Conservation (phyloP, 1,284 basidiomycete genomes). For the Stereum hirsutum region DNA sequence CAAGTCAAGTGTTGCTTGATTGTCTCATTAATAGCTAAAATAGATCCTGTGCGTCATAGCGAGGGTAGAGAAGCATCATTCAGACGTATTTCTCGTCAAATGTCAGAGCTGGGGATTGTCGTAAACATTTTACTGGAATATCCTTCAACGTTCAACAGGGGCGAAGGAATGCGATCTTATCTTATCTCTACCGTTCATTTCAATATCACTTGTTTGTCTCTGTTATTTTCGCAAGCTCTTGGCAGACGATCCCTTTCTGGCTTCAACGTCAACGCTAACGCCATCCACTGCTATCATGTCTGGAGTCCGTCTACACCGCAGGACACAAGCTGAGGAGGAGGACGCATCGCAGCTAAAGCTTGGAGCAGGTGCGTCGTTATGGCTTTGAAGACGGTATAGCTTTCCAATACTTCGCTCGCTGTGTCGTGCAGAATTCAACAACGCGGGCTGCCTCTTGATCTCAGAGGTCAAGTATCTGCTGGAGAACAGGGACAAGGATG, state of each 20-base stretch:
- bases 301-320: constrained; percentile 37
- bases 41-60: too few relatives aligned
- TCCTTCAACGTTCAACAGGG: too few relatives aligned
- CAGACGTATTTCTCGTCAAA: too few relatives aligned
- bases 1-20: too few relatives aligned
- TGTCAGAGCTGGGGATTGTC: too few relatives aligned
- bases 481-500: constrained; percentile 78
- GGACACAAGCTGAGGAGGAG: constrained; percentile 53
- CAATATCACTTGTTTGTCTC: not conserved
- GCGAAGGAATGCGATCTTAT: too few relatives aligned
- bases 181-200: too few relatives aligned
- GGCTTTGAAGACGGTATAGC: not conserved
- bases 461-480: constrained; percentile 88
- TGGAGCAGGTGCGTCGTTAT: constrained; percentile 39
- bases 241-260: not conserved
- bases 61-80: too few relatives aligned
- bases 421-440: constrained; percentile 67
- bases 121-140: too few relatives aligned
- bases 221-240: not conserved
- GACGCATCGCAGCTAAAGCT: constrained; percentile 64
- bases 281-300: too few relatives aligned
- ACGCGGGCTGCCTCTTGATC: constrained; percentile 83
- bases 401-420: not conserved
- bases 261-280: constrained; percentile 26
- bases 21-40: too few relatives aligned